Evolutionary conservation across 2,329 filamentous ascomycete genomes (phyloP).

Genomic region (Capronia americana): DNA sequence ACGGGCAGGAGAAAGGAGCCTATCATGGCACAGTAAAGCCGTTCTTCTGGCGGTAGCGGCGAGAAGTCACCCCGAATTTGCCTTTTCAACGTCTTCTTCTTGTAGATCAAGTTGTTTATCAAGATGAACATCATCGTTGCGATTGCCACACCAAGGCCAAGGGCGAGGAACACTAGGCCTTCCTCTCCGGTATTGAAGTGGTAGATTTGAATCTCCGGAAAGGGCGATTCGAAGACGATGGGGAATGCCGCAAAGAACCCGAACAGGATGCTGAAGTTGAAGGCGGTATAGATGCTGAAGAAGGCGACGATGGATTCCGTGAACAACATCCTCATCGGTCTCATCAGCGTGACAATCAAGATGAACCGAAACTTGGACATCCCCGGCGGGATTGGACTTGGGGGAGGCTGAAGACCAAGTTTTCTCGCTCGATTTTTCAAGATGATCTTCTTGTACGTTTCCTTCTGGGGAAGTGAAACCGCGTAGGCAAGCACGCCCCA

Average conservation of each 20-base stretch:
- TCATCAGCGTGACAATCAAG: conserved; percentile 49
- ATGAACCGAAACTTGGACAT: conserved; percentile 56
- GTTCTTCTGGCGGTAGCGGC: conserved; percentile 55
- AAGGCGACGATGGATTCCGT: conserved; percentile 72
- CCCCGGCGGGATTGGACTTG: conserved; percentile 68
- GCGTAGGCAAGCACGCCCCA: conserved; percentile 65
- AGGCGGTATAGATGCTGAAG: conserved; percentile 74
- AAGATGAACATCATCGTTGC: conserved; percentile 44
- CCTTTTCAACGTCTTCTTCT: conserved; percentile 28
- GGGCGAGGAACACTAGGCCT: conserved; percentile 81
- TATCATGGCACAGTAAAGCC: conserved; percentile 57
- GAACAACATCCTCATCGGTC: conserved; percentile 69
- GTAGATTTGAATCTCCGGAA: conserved; percentile 58
- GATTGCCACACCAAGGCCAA: conserved; percentile 73
- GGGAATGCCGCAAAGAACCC: conserved; percentile 86
- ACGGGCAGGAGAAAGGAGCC: conserved; percentile 57
- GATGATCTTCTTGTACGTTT: conserved; percentile 74
- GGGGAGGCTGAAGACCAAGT: conserved; percentile 67
- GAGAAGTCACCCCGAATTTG: conserved; percentile 27
- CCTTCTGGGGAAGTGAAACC: conserved; percentile 63
- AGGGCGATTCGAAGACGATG: conserved; percentile 70
- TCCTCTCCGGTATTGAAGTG: conserved; percentile 70
- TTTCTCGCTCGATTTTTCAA: conserved; percentile 62
- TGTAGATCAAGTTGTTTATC: conserved; percentile 37
- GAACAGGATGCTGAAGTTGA: conserved; percentile 80